A percentile compares a stretch with the other conserved stretches of the same genome.
Conservation (phyloP, 805 yeast genomes). For the Blastobotrys chiropterorum region DNA sequence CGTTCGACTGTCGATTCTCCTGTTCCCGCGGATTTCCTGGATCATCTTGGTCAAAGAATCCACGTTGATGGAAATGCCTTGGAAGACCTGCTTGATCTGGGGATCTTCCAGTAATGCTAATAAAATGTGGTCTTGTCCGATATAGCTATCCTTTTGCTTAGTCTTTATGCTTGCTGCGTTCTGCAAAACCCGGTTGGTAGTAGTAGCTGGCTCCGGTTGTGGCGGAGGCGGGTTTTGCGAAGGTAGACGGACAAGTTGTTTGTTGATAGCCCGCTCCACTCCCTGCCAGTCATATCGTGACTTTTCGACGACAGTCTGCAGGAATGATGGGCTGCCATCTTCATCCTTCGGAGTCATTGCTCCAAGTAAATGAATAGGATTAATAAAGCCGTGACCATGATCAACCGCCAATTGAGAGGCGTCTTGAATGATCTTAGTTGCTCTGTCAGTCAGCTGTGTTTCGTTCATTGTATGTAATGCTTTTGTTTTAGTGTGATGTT, state of each 20-base stretch:
- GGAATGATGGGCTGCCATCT: slow-evolving; percentile 50
- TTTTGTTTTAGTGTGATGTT: background rate
- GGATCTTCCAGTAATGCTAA: slow-evolving; percentile 79
- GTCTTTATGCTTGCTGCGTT: slow-evolving; percentile 72
- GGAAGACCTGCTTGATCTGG: slow-evolving; percentile 61
- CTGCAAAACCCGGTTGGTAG: slow-evolving; percentile 68
- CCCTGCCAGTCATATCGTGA: slow-evolving; percentile 83
- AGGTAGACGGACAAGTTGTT: slow-evolving; percentile 75
- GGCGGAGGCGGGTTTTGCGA: slow-evolving; percentile 86
- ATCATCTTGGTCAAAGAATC: slow-evolving; percentile 75
- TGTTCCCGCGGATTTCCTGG: slow-evolving; percentile 76
- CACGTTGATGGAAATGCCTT: slow-evolving; percentile 51
- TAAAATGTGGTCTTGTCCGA: slow-evolving; percentile 91
- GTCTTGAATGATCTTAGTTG: slow-evolving; percentile 68
- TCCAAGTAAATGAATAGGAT: slow-evolving; percentile 86
- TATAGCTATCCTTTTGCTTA: slow-evolving; percentile 83
- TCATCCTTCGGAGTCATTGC: slow-evolving; percentile 75
- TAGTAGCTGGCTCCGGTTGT: slow-evolving; percentile 66
- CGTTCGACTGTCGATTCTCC: slow-evolving; percentile 84
- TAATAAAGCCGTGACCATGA: slow-evolving; percentile 73
- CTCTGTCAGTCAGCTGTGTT: slow-evolving; percentile 84
- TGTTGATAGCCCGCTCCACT: slow-evolving; percentile 75
- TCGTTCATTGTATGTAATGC: slow-evolving; percentile 10
- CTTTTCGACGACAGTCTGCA: slow-evolving; percentile 76
- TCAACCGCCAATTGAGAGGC: slow-evolving; percentile 81